Percentiles rank a stretch among this genome's conserved stretches.
These are phyloP conservation scores for Wickerhamiella domercqiae DNA, from an alignment of 805 yeast species.

Conservation along the genomic window DNA sequence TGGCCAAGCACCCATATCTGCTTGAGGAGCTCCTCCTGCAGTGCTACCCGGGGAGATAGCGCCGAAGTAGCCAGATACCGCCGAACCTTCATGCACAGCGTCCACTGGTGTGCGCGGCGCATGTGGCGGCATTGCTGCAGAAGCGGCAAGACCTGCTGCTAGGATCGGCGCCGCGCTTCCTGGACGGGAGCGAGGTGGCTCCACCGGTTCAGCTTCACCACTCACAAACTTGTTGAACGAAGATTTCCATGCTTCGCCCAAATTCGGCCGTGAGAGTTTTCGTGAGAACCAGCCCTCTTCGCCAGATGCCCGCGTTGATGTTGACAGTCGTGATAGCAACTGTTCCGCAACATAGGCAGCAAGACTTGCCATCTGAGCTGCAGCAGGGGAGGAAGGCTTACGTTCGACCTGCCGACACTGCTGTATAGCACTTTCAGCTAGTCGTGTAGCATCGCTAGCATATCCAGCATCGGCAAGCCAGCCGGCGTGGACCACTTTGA, in stretches of 20 bases:
- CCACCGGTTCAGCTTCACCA: constrained; percentile 75
- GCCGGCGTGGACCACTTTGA: constrained; percentile 54
- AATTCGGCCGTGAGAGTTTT: constrained; percentile 30
- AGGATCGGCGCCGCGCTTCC: too few species aligned
- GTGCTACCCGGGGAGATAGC: neutral
- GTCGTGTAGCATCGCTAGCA: constrained; percentile 33
- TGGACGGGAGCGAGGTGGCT: too few species aligned
- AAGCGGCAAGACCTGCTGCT: too few species aligned
- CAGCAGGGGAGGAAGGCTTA: constrained; percentile 4
- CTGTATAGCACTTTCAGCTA: constrained; percentile 19
- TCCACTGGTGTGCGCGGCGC: too few species aligned
- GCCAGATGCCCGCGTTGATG: constrained; percentile 15
- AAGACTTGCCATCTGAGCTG: neutral
- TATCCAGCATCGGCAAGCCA: constrained; percentile 54
- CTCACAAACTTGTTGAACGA: constrained; percentile 65
- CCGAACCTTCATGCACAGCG: too few species aligned
- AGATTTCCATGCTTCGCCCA: constrained; percentile 81
- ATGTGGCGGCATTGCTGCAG: too few species aligned
- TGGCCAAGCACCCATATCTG: neutral
- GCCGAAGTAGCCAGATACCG: neutral
- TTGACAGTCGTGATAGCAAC: constrained; percentile 12
- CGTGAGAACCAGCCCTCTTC: constrained; percentile 58
- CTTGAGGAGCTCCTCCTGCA: neutral
- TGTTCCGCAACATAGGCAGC: constrained; percentile 33
- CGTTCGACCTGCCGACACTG: too few species aligned